These are phyloP conservation scores for Tricladium varicosporioides DNA, from an alignment of 2,329 filamentous ascomycete genomes.

Conservation along the genomic window DNA sequence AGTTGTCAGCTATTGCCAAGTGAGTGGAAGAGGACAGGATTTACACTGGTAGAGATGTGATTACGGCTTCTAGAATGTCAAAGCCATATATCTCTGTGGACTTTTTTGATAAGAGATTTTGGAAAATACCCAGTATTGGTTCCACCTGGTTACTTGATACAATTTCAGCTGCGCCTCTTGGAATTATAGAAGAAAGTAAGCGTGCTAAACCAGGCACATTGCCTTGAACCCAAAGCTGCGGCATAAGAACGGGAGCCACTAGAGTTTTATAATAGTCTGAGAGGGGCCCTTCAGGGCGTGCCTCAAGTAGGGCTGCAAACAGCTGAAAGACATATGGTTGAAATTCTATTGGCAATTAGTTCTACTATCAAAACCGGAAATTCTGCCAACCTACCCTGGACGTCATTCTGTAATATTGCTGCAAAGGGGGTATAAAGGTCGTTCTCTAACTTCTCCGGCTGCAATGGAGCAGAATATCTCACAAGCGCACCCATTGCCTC, in stretches of 20 bases:
- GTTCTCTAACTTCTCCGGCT: conserved; percentile 73
- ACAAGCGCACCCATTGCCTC: conserved; percentile 91
- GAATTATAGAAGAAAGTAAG: conserved; percentile 79
- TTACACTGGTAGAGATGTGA: conserved; percentile 69
- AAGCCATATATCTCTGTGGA: conserved; percentile 79
- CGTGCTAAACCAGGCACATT: conserved; percentile 91
- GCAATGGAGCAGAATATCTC: conserved; percentile 64
- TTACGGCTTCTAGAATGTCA: conserved; percentile 81
- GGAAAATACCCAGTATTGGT: conserved; percentile 91
- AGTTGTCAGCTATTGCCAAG: neutral
- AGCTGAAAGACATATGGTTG: conserved; percentile 96
- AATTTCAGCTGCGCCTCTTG: conserved; percentile 71
- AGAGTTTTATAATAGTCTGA: conserved; percentile 79
- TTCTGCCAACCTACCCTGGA: conserved; percentile 58
- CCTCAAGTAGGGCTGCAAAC: conserved; percentile 85
- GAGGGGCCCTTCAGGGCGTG: conserved; percentile 74
- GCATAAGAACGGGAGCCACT: conserved; percentile 73
- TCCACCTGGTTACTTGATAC: conserved; percentile 78
- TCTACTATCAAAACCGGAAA: neutral
- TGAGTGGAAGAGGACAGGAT: conserved; percentile 36
- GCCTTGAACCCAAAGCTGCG: conserved; percentile 88
- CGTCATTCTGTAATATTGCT: conserved; percentile 73
- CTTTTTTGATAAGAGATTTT: conserved; percentile 71
- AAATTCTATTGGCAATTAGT: conserved; percentile 64
- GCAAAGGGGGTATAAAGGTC: conserved; percentile 83